Base-by-base conservation (phyloP, 2,329 filamentous ascomycete genomes). In the Botrytis aclada region DNA sequence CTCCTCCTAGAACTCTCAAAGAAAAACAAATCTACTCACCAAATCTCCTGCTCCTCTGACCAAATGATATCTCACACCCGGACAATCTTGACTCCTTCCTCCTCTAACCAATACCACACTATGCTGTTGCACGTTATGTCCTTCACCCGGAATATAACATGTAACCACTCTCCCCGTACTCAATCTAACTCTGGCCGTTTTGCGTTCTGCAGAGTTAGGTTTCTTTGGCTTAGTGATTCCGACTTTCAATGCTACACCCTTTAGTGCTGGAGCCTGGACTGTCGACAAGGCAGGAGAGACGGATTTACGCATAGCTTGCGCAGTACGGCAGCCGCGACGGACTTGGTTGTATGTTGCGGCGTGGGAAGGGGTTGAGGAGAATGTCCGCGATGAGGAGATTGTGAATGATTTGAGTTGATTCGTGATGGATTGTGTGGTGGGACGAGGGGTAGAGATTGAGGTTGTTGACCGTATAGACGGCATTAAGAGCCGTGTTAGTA, bases 91-190 rank as follows among this genome's bases (percentile, higher is more conserved):
- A 76, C 90, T 90, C 81, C 96, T 88, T 3, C 96, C 96, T 73
- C 96, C 96, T 77, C 96, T 88, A n/a, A 99, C 95, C 77, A 98
- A 86, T 72, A 99, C 96, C 64, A 99, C 96, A 79, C 93, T 97
- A 86, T 99, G 97, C 87, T 98, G 96, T 87, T 98, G 95, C 77
- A 98, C 95, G 83, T 98, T 99, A 85, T 99, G 96, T 66, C 96
- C 95, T 88, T 98, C 95, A 70, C 96, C 96, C 47, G 95, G 94
- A 80, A 99, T 98, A 85, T 98, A 98, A 39, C 93, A 93, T 74
- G 94, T 97, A 75, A 99, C 87, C 74, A 97, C 88, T 81, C 90
- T 93, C 72, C 96, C 96, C 76, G 89, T 95, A 74, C 93, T 96
- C 81, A 99, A 85, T 78, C 95, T 88, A 32, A 99, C 92, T 86